These are phyloP conservation scores for Skeletonema tropicum DNA, from an alignment of 108 stramenopile genomes.

Conservation along the genomic window DNA sequence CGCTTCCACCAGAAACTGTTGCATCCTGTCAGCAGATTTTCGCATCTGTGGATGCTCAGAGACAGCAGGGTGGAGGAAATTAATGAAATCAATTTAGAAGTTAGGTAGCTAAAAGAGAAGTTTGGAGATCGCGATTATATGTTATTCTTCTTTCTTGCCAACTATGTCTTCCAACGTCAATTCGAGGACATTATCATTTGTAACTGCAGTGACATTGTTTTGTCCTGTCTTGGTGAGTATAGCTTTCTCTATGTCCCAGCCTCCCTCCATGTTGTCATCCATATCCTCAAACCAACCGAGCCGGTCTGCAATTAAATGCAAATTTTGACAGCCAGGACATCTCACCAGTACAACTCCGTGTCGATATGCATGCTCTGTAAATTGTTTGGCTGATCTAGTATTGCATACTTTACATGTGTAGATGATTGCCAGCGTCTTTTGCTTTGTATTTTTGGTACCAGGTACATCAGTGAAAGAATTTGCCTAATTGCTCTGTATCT, in stretches of 20 bases:
- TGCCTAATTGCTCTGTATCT: background rate
- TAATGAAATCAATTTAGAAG: background rate
- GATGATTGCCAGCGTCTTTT: slow-evolving; percentile 82
- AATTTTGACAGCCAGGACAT: slow-evolving; percentile 93
- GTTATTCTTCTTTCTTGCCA: slow-evolving; percentile 25
- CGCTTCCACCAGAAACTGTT: slow-evolving; percentile 65
- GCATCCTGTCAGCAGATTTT: slow-evolving; percentile 68
- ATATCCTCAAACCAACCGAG: slow-evolving; percentile 78
- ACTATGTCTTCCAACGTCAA: slow-evolving; percentile 76
- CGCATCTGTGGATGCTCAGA: slow-evolving; percentile 63
- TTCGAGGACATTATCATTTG: slow-evolving; percentile 76
- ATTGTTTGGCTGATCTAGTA: slow-evolving; percentile 94
- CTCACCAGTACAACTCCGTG: slow-evolving; percentile 94
- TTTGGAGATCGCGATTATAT: background rate
- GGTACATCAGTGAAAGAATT: slow-evolving; percentile 47
- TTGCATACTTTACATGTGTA: slow-evolving; percentile 95
- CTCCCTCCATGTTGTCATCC: slow-evolving; percentile 48
- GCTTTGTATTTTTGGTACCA: slow-evolving; percentile 62
- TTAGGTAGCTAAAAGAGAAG: background rate
- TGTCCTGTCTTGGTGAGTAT: slow-evolving; percentile 60
- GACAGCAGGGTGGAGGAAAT: slow-evolving; percentile 14
- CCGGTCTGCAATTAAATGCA: slow-evolving; percentile 96
- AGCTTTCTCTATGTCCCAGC: slow-evolving; percentile 77
- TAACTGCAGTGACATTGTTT: slow-evolving; percentile 64
- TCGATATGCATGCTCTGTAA: slow-evolving; percentile 92